Conservation (phyloP, 2,329 filamentous ascomycete genomes). For the Microsporum ferrugineum region DNA sequence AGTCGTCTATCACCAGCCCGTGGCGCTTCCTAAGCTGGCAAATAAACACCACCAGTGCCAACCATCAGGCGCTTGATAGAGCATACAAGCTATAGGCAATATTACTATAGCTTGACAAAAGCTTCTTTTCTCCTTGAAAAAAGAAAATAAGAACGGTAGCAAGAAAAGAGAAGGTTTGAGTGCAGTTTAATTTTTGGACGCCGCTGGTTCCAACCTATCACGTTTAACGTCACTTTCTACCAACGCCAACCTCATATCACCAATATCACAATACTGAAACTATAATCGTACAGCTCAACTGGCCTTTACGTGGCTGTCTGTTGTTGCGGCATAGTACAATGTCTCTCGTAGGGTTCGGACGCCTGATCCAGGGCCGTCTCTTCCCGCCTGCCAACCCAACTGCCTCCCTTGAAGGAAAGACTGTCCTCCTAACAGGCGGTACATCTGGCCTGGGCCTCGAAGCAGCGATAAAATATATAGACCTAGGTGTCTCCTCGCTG, state of each 20-base stretch:
- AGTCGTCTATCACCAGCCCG: background rate
- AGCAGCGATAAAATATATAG: conserved; percentile 38
- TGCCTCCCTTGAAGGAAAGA: conserved; percentile 35
- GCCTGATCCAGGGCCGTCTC: conserved; percentile 8
- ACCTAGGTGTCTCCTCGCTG: conserved; percentile 32
- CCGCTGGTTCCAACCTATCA: background rate
- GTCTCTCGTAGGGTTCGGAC: conserved; percentile 6
- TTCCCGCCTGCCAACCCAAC: conserved; percentile 28
- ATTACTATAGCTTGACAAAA: background rate
- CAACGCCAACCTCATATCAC: background rate
- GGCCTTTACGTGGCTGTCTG: no score
- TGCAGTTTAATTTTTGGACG: background rate
- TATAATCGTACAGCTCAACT: background rate
- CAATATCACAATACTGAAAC: background rate
- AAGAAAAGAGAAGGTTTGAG: background rate
- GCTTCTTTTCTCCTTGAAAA: background rate
- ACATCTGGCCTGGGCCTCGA: conserved; percentile 42
- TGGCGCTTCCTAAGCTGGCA: background rate
- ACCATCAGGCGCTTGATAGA: background rate
- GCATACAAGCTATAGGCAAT: background rate
- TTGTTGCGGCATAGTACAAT: background rate
- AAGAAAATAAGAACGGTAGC: background rate
- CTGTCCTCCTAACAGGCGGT: conserved; percentile 41
- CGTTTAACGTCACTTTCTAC: background rate
- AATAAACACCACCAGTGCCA: background rate